A percentile compares a stretch with the other conserved stretches of the same genome.
These are phyloP conservation scores for Cystofilobasidium ferigula DNA, from an alignment of 768 basidiomycete species.

Conservation along the genomic window DNA sequence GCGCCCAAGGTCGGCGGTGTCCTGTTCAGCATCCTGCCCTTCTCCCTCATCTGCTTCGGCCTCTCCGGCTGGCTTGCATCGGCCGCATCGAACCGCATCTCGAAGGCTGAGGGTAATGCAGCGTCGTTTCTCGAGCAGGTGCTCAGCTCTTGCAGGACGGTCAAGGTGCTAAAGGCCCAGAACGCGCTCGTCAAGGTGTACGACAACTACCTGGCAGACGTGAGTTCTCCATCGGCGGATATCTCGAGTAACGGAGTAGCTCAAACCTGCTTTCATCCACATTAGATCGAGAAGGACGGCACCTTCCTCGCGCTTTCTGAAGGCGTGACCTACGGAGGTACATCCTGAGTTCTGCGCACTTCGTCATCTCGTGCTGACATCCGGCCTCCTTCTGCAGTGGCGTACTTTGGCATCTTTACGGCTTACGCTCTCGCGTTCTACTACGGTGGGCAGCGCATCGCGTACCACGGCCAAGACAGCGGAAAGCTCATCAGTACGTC, in stretches of 20 bases:
- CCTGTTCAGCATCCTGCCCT: slow-evolving; percentile 25
- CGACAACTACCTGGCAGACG: slow-evolving; percentile 11
- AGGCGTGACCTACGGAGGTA: slow-evolving; percentile 11
- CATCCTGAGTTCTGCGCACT: background rate
- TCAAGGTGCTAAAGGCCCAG: slow-evolving; percentile 31
- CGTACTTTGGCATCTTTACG: slow-evolving; percentile 5
- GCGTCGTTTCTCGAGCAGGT: slow-evolving; percentile 30
- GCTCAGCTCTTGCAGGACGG: slow-evolving; percentile 32
- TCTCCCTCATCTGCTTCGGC: slow-evolving; percentile 2
- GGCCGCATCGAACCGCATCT: slow-evolving; percentile 1
- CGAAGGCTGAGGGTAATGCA: slow-evolving; percentile 17
- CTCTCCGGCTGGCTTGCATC: slow-evolving; percentile 1
- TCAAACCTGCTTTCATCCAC: slow-evolving; percentile 6
- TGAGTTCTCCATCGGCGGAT: slow-evolving; percentile 6
- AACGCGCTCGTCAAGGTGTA: slow-evolving; percentile 10
- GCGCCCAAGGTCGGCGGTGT: slow-evolving; percentile 26
- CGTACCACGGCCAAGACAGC: slow-evolving; percentile 24
- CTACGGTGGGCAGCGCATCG: slow-evolving; percentile 32
- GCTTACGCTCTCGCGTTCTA: slow-evolving; percentile 28
- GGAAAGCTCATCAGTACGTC: slow-evolving; percentile 30
- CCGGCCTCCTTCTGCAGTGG: background rate
- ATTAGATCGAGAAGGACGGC: slow-evolving; percentile 26
- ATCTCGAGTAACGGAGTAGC: slow-evolving; percentile 16
- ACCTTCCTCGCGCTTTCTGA: slow-evolving; percentile 22
- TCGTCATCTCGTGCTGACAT: background rate